Percentiles rank a stretch among this genome's conserved stretches.
phyloP scores from a whole-genome alignment of 805 yeast species.

The Candida ovalis region DNA sequence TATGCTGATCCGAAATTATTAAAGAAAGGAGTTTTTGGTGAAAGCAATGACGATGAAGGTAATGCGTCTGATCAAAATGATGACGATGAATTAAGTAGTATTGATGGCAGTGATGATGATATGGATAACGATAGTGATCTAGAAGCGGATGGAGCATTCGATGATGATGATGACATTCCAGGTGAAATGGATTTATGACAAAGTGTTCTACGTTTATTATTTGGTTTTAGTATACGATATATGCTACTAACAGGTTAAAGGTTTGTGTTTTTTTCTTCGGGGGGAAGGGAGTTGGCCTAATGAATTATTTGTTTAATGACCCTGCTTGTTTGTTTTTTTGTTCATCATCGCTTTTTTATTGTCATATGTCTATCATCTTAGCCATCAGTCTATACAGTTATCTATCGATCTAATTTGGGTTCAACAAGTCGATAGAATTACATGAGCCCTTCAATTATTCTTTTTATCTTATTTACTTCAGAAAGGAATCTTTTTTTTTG shows the following conservation, averaged over 20 bases:
- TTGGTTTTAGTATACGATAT: neutral
- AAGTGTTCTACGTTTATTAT: neutral
- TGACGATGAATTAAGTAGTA: conserved; percentile 14
- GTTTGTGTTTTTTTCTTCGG: neutral
- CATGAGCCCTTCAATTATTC: too few relatives aligned
- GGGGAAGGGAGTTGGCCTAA: too few relatives aligned
- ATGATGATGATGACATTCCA: conserved; percentile 28
- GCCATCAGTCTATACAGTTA: too few relatives aligned
- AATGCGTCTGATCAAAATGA: conserved; percentile 27
- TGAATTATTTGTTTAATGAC: too few relatives aligned
- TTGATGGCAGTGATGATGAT: conserved; percentile 16
- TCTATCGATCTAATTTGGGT: too few relatives aligned
- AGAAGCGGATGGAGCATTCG: conserved; percentile 20
- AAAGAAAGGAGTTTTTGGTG: conserved; percentile 22
- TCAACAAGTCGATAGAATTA: too few relatives aligned
- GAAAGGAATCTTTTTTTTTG: too few relatives aligned
- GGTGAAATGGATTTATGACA: conserved; percentile 32
- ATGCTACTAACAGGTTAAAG: neutral
- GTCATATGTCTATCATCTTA: too few relatives aligned
- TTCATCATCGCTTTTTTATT: neutral
- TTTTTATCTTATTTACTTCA: too few relatives aligned
- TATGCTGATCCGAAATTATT: conserved; percentile 50
- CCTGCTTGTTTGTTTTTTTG: neutral
- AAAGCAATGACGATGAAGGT: conserved; percentile 25
- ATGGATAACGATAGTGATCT: conserved; percentile 15